Conservation (phyloP, 2,329 filamentous ascomycete species). For the Colletotrichum euphorbiae region DNA sequence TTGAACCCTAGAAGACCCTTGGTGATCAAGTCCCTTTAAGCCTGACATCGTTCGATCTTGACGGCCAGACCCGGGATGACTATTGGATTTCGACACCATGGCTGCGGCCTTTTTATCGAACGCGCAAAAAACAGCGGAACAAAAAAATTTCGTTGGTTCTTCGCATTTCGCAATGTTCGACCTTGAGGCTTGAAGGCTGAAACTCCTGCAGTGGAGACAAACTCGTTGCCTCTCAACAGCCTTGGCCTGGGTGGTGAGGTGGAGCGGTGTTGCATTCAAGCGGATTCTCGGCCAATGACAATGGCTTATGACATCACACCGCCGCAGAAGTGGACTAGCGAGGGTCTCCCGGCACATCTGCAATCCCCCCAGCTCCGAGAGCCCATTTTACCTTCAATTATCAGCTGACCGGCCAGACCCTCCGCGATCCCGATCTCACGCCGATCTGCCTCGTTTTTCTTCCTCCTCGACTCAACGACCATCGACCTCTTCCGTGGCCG, state of each 20-base stretch:
- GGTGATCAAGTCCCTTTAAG: not conserved
- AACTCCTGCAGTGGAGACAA: constrained; percentile 34
- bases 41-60: constrained; percentile 25
- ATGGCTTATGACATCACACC: constrained; percentile 37
- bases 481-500: not conserved
- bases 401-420: constrained; percentile 31
- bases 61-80: constrained; percentile 19
- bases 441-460: constrained; percentile 24
- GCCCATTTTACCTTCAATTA: constrained; percentile 13
- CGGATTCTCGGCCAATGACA: constrained; percentile 31
- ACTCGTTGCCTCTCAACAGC: not conserved
- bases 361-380: not conserved
- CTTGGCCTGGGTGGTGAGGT: not conserved
- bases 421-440: constrained; percentile 35
- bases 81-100: constrained; percentile 10
- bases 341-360: constrained; percentile 29
- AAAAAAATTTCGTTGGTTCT: constrained; percentile 24
- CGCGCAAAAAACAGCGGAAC: constrained; percentile 3
- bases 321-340: constrained; percentile 13
- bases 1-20: constrained; percentile 10
- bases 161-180: constrained; percentile 3
- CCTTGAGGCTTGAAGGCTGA: constrained; percentile 34
- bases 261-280: constrained; percentile 15
- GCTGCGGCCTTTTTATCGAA: constrained; percentile 7
- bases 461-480: not conserved